Evolutionary conservation across 2,329 filamentous ascomycete species (phyloP).

Genomic region (Aspergillus sp.): DNA sequence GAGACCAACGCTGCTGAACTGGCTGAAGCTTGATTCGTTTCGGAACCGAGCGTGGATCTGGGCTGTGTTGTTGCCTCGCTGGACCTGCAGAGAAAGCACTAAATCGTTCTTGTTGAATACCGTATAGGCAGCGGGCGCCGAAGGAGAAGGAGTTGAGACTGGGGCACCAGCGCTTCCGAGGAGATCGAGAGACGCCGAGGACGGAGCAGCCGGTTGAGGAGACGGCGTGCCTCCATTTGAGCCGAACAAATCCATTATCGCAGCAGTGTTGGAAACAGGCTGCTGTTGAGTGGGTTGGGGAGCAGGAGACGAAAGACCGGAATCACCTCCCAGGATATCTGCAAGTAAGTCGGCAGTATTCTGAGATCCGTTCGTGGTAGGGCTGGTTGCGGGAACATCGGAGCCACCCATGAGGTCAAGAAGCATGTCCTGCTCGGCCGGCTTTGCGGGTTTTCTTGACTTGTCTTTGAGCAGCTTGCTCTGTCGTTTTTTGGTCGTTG

Average conservation of each 20-base stretch:
- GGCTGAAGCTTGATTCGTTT: conserved; percentile 67
- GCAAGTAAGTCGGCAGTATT: conserved; percentile 86
- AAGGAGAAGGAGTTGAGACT: conserved; percentile 48
- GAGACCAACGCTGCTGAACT: conserved; percentile 73
- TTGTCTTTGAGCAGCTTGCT: conserved; percentile 67
- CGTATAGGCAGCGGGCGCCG: conserved; percentile 55
- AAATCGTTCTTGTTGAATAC: conserved; percentile 89
- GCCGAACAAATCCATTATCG: conserved; percentile 90
- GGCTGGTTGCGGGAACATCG: conserved; percentile 61
- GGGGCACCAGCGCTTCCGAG: conserved; percentile 49
- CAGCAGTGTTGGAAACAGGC: conserved; percentile 57
- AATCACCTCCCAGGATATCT: conserved; percentile 79
- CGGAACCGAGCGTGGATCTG: conserved; percentile 82
- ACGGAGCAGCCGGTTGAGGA: conserved; percentile 47
- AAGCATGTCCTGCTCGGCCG: conserved; percentile 86
- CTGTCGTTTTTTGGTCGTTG: conserved; percentile 67
- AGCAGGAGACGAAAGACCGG: conserved; percentile 55
- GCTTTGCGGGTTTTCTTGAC: conserved; percentile 73
- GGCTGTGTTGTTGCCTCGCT: conserved; percentile 76
- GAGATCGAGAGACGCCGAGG: conserved; percentile 37
- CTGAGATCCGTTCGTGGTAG: conserved; percentile 56
- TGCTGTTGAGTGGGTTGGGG: conserved; percentile 55
- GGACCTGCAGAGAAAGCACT: conserved; percentile 75
- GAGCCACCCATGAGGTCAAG: conserved; percentile 87
- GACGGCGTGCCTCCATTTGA: conserved; percentile 48